Evolutionary conservation across 495 filamentous ascomycete species (phyloP), one percentile per base, ranked within the genome.

Genomic region (Monascus purpureus): DNA sequence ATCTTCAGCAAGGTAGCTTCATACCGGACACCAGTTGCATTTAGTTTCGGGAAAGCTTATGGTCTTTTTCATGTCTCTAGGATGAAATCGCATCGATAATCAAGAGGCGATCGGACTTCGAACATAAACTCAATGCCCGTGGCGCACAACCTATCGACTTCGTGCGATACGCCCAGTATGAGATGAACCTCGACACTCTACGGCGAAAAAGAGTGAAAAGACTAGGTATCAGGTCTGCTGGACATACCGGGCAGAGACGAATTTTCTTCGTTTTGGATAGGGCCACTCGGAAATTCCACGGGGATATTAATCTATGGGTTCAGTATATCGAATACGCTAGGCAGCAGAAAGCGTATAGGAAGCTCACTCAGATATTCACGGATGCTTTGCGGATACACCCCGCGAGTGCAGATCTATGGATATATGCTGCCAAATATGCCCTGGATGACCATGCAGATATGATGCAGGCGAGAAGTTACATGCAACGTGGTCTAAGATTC

Each of bases 211-310:
- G 90, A 35, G 73, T 81, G 36, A 76, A 75, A 45, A 73, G 90
- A 36, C 61, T 95, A 31, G 77, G 75, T 22, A 67, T 95, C 42
- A 83, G 77, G 37, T 47, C 49, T 6, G 55, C 55, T 6, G 63
- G 61, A 12, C 70, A 80, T 53, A 68, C 68, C 29, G 82, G 83
- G 24, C 75, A 88, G 46, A 73, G 77, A 18, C 75, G 83, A 19
- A 82, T 93, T 40, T 87, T 94, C 48, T 80, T 77, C 49, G 73
- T 96, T 37, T 73, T 93, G 17, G 84, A 95, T 47, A 77, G 90
- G 22, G 86, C 75, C 16, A 88, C 85, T 8, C 70, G 72, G 50
- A 87, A 82, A 42, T 90, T 95, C 49, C 77, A 77, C 2, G 87
- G 84, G 1, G 80, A 80, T 46, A 34, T 88, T 8, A 72, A 67